phyloP scores from a whole-genome alignment of 192 early-diverging fungal species.

The Pecoramyces ruminantium region DNA sequence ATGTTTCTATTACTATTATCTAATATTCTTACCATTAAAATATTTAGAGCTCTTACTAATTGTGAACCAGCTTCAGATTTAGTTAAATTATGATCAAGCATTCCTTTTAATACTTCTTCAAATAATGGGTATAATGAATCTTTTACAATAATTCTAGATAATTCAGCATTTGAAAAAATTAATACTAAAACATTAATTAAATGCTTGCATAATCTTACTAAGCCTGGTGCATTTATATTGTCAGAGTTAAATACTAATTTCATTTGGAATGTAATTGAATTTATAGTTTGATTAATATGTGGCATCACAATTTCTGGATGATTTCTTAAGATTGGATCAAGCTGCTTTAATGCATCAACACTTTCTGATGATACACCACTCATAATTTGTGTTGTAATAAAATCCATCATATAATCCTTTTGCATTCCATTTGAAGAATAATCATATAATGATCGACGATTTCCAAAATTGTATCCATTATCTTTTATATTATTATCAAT shows the following conservation, averaged over 20 bases:
- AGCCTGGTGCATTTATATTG: constrained; percentile 19
- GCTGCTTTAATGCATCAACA: constrained; percentile 55
- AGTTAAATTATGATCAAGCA: constrained; percentile 62
- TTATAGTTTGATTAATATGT: constrained; percentile 46
- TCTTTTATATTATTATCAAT: background rate
- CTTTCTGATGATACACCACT: constrained; percentile 38
- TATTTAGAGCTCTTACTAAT: constrained; percentile 59
- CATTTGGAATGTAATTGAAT: constrained; percentile 53
- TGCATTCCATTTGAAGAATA: constrained; percentile 14
- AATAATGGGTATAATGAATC: constrained; percentile 49
- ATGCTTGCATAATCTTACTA: constrained; percentile 56
- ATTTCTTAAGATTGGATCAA: constrained; percentile 44
- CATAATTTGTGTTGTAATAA: constrained; percentile 49
- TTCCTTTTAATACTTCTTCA: constrained; percentile 56
- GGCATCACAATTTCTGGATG: constrained; percentile 29
- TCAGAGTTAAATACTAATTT: constrained; percentile 49
- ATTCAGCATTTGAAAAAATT: constrained; percentile 49
- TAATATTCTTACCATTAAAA: constrained; percentile 74
- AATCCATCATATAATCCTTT: constrained; percentile 38
- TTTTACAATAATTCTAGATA: constrained; percentile 44
- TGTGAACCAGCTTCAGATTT: constrained; percentile 32
- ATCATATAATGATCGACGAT: constrained; percentile 1
- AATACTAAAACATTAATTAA: constrained; percentile 57
- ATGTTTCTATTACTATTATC: constrained; percentile 73
- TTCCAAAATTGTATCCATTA: background rate